Conservation (phyloP, 108 stramenopile species). For the Nitzschia inconspicua region DNA sequence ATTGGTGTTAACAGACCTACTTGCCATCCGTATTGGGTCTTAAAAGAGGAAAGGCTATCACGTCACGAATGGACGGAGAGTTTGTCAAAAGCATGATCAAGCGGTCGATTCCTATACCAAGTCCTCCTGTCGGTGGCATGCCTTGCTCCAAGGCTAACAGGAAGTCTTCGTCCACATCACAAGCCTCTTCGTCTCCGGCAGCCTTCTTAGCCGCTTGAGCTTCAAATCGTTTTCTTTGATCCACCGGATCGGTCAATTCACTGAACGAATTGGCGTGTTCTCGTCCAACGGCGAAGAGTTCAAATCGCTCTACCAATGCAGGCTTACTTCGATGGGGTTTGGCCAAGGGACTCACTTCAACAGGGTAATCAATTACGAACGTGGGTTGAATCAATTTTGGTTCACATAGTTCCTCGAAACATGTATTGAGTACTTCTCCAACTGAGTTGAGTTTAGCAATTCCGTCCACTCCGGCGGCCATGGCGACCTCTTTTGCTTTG, state of each 20-base stretch:
- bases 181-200: conserved; percentile 96
- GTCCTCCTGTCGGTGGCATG: conserved; percentile 98
- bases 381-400: conserved; percentile 95
- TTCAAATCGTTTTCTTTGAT: conserved; percentile 94
- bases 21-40: conserved; percentile 47
- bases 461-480: conserved; percentile 68
- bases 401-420: conserved; percentile 97
- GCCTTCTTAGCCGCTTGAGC: conserved; percentile 93
- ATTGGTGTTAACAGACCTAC: too few species aligned
- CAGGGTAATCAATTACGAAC: conserved; percentile 96
- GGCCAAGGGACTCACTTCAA: conserved; percentile 96
- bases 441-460: conserved; percentile 61
- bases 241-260: conserved; percentile 97
- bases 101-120: conserved; percentile 98
- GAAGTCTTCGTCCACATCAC: conserved; percentile 98
- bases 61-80: conserved; percentile 95
- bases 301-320: conserved; percentile 95
- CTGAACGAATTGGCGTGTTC: conserved; percentile 97
- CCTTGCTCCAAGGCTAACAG: conserved; percentile 94
- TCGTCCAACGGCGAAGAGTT: conserved; percentile 93
- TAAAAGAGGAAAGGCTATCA: conserved; percentile 97
- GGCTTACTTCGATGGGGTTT: conserved; percentile 93
- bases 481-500: conserved; percentile 72
- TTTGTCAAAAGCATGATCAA: conserved; percentile 97
- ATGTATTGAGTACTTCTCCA: conserved; percentile 91